These are phyloP conservation scores for Litsea cubeba DNA, from an alignment of 164 flowering plant species.

Conservation along the genomic window DNA sequence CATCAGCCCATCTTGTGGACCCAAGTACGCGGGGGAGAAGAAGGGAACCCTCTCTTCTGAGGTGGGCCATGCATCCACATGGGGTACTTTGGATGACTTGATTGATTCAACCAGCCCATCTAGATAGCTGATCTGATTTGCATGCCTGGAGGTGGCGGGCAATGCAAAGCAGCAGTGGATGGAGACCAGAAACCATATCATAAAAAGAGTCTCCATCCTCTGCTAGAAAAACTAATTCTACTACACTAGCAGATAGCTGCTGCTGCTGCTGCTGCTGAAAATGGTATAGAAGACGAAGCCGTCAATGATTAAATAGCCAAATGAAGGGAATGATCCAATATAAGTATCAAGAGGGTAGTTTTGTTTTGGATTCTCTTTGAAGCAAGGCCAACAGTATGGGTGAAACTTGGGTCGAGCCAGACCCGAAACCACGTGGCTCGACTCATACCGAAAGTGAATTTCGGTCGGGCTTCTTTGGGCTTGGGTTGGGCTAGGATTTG, in stretches of 20 bases:
- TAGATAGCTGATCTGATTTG: constrained; percentile 3
- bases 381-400: too few species aligned
- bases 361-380: not conserved
- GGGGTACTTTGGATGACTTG: not conserved
- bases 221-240: too few species aligned
- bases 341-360: not conserved
- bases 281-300: not conserved
- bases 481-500: too few species aligned
- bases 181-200: not conserved
- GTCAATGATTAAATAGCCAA: not conserved
- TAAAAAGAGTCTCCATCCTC: not conserved
- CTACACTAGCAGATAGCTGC: too few species aligned
- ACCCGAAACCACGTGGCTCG: too few species aligned
- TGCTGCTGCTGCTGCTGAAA: not conserved
- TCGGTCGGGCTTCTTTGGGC: too few species aligned
- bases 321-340: not conserved
- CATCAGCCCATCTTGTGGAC: constrained; percentile 29
- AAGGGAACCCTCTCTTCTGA: not conserved
- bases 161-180: not conserved
- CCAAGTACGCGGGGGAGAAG: constrained; percentile 9
- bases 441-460: too few species aligned
- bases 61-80: not conserved
- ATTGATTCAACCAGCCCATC: not conserved
- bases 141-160: not conserved
- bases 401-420: too few species aligned